Percentiles rank a stretch among this genome's conserved stretches.
phyloP scores from a whole-genome alignment of 1,284 basidiomycete species.

The Rhodotorula sp. region DNA sequence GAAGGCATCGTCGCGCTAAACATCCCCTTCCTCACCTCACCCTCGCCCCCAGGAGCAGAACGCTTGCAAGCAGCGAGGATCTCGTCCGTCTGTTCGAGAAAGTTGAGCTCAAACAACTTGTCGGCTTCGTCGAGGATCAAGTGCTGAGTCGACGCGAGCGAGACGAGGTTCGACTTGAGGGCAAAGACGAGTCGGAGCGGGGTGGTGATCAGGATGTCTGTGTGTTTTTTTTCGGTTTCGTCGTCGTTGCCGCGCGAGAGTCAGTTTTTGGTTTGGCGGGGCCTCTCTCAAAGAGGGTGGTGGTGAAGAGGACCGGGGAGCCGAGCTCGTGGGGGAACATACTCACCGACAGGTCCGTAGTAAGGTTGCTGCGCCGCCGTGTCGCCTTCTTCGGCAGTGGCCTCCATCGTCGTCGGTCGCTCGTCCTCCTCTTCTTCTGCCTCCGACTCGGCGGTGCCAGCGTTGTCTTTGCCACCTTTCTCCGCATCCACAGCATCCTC shows the following conservation, averaged over 20 bases:
- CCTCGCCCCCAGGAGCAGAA: conserved; percentile 52
- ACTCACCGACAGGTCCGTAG: conserved; percentile 13
- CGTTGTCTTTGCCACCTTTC: neutral
- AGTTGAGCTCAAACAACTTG: conserved; percentile 77
- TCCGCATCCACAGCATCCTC: conserved; percentile 9
- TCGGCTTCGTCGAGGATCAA: conserved; percentile 80
- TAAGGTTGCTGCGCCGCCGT: neutral
- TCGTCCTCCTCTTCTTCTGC: conserved; percentile 1
- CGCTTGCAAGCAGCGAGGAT: conserved; percentile 79
- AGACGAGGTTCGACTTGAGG: conserved; percentile 58
- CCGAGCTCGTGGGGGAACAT: too few species aligned
- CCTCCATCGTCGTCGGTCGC: neutral
- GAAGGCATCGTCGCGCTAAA: conserved; percentile 94
- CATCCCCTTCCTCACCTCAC: conserved; percentile 69
- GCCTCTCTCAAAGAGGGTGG: neutral
- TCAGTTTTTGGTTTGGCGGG: too few species aligned
- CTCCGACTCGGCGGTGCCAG: neutral
- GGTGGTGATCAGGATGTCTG: conserved; percentile 78
- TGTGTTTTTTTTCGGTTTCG: too few species aligned
- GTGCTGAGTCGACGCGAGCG: conserved; percentile 64
- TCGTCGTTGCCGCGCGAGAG: too few species aligned
- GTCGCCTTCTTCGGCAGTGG: neutral
- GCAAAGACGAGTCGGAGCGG: conserved; percentile 73
- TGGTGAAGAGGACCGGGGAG: neutral
- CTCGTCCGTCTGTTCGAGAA: conserved; percentile 83